Evolutionary conservation across 73 alveolate genomes (phyloP).

Genomic region (Tetrahymena elliotti): DNA sequence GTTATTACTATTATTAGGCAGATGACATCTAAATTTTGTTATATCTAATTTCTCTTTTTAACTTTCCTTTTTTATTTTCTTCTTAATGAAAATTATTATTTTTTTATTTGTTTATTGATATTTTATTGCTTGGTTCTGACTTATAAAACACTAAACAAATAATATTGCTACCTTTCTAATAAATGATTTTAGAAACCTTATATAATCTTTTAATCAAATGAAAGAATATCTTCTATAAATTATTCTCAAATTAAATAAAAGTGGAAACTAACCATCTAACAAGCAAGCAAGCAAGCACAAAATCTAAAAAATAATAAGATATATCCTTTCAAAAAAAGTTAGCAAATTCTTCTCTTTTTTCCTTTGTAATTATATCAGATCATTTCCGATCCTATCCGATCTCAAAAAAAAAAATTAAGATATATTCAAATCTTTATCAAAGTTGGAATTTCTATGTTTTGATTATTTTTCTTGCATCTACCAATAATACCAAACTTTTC

Average conservation of each 20-base stretch:
- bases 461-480: background rate
- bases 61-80: background rate
- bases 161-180: background rate
- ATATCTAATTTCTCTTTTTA: background rate
- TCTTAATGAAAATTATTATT: background rate
- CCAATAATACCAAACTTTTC: background rate
- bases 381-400: slow-evolving; percentile 2
- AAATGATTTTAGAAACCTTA: background rate
- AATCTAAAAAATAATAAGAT: background rate
- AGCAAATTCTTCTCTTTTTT: background rate
- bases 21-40: background rate
- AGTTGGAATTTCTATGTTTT: background rate
- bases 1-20: background rate
- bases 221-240: background rate
- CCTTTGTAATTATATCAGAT: background rate
- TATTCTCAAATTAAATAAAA: background rate
- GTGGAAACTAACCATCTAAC: background rate
- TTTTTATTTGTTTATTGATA: background rate
- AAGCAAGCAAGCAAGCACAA: no score
- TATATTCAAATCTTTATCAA: no score
- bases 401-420: background rate
- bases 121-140: background rate
- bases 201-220: background rate
- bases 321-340: background rate
- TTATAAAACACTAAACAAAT: background rate